A percentile compares a stretch with the other conserved stretches of the same genome.
These are phyloP conservation scores for Pseudohalonectria lignicola DNA, from an alignment of 2,329 filamentous ascomycete genomes.

Conservation along the genomic window DNA sequence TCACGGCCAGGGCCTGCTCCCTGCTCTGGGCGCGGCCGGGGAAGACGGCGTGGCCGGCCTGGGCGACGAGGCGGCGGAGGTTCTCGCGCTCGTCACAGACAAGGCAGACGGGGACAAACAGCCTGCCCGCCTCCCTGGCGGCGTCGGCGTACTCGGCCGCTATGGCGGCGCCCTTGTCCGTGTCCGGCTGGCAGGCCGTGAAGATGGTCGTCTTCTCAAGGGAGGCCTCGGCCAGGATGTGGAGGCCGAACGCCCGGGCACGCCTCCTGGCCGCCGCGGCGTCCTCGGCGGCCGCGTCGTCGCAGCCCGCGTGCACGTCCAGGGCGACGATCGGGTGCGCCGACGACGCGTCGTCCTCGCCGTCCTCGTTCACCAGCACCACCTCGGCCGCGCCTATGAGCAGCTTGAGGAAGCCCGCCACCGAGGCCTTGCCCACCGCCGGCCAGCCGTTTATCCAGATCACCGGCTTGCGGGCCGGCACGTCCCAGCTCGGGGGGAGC, in stretches of 20 bases:
- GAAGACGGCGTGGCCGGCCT: slow-evolving; percentile 8
- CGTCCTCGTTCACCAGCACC: slow-evolving; percentile 13
- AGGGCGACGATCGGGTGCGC: slow-evolving; percentile 1
- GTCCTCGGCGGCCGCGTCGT: background rate
- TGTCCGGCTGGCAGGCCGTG: slow-evolving; percentile 16
- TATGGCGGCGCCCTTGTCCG: slow-evolving; percentile 10
- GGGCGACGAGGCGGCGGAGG: slow-evolving; percentile 11
- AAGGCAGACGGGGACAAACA: slow-evolving; percentile 16
- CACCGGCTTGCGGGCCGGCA: slow-evolving; percentile 9
- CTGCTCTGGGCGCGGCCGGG: background rate
- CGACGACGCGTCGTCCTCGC: slow-evolving; percentile 2
- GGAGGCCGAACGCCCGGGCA: background rate
- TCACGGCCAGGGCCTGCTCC: background rate
- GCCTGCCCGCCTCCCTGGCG: slow-evolving; percentile 11
- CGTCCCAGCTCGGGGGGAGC: slow-evolving; percentile 1
- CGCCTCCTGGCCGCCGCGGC: background rate
- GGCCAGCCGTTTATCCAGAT: slow-evolving; percentile 23
- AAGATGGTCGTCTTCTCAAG: slow-evolving; percentile 10
- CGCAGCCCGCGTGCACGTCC: slow-evolving; percentile 3
- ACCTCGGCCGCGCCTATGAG: slow-evolving; percentile 18
- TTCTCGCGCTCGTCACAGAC: slow-evolving; percentile 13
- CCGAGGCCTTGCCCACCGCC: slow-evolving; percentile 19
- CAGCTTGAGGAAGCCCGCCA: slow-evolving; percentile 18
- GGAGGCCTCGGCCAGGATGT: slow-evolving; percentile 11
- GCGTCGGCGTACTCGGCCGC: slow-evolving; percentile 13